These are phyloP conservation scores for Isoetes engelmannii DNA, from an alignment of 83 land plant species.

Conservation along the genomic window DNA sequence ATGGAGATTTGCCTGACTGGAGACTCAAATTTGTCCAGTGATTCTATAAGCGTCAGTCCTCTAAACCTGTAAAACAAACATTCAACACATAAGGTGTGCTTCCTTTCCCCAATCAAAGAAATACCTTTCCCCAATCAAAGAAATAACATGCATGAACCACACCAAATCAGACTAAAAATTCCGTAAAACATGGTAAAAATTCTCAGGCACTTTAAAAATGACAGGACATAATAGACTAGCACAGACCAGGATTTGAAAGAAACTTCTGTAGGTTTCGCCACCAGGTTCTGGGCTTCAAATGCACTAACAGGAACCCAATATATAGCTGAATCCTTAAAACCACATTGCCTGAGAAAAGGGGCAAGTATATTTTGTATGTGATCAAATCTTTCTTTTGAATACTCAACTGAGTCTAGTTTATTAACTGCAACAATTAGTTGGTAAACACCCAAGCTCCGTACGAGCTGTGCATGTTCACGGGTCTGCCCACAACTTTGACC, in stretches of 20 bases:
- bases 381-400: constrained; percentile 67
- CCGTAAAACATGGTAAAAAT: too few species aligned
- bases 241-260: constrained; percentile 50
- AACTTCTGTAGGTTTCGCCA: constrained; percentile 45
- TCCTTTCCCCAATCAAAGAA: not conserved
- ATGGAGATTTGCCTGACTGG: constrained; percentile 61
- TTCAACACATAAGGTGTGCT: not conserved
- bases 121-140: not conserved
- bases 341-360: constrained; percentile 65
- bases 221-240: not conserved
- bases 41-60: constrained; percentile 59
- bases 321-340: constrained; percentile 62
- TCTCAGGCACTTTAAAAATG: not conserved
- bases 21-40: constrained; percentile 66
- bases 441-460: constrained; percentile 85
- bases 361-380: constrained; percentile 52
- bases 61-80: constrained; percentile 45
- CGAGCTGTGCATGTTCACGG: constrained; percentile 82
- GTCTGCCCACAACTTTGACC: constrained; percentile 72
- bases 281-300: constrained; percentile 75
- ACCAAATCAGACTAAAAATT: too few species aligned
- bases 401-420: constrained; percentile 78
- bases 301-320: constrained; percentile 85
- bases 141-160: too few species aligned
- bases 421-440: constrained; percentile 83